These are phyloP conservation scores for Silene uniflora DNA, from an alignment of 148 eudicot species.

Conservation along the genomic window DNA sequence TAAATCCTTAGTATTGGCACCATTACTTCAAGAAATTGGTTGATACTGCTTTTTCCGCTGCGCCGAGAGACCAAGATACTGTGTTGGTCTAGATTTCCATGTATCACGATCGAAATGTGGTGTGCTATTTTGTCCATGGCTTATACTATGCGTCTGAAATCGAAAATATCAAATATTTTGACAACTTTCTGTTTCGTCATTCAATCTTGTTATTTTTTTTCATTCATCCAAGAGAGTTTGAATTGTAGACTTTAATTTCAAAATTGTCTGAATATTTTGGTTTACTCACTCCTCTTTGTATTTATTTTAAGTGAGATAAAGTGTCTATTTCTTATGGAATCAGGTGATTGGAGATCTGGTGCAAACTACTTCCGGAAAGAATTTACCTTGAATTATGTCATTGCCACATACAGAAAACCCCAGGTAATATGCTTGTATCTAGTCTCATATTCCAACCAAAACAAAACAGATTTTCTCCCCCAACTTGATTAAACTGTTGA, in stretches of 20 bases:
- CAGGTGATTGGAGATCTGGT: conserved; percentile 74
- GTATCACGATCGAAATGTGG: background rate
- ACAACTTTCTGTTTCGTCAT: background rate
- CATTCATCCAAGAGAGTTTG: background rate
- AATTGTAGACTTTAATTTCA: background rate
- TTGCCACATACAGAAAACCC: conserved; percentile 78
- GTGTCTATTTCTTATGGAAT: conserved; percentile 6
- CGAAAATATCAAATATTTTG: background rate
- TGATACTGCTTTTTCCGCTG: background rate
- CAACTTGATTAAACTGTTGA: background rate
- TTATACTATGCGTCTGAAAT: background rate
- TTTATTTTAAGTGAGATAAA: background rate
- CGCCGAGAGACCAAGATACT: background rate
- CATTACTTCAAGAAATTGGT: background rate
- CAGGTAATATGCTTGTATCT: conserved; percentile 46
- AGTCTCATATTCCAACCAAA: background rate
- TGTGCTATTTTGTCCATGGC: background rate
- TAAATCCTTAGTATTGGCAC: background rate
- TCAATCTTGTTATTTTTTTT: background rate
- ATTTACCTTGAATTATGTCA: conserved; percentile 66
- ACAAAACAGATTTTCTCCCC: background rate
- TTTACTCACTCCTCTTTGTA: background rate
- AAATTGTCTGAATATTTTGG: background rate
- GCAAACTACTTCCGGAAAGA: conserved; percentile 59
- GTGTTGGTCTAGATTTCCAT: background rate